phyloP scores from a whole-genome alignment of 768 basidiomycete species.

The Mycena metata region DNA sequence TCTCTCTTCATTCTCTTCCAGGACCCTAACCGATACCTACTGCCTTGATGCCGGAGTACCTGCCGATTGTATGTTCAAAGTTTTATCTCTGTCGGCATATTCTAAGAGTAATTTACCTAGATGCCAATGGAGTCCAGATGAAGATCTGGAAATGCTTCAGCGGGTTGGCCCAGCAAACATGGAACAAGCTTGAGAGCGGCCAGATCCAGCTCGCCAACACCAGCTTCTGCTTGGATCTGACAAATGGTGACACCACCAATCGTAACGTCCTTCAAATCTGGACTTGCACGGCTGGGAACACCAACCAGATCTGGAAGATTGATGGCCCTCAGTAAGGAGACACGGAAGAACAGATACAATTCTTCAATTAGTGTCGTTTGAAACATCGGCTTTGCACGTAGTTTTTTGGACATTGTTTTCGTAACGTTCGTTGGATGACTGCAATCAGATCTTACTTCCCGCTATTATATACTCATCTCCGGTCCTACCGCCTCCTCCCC shows the following conservation, averaged over 20 bases:
- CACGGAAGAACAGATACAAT: slow-evolving; percentile 12
- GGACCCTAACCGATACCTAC: background rate
- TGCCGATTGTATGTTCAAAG: slow-evolving; percentile 9
- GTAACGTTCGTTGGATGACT: too few species aligned
- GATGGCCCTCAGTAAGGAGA: slow-evolving; percentile 16
- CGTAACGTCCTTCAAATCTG: slow-evolving; percentile 23
- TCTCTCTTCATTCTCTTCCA: slow-evolving; percentile 11
- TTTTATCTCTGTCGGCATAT: slow-evolving; percentile 13
- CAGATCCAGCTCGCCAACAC: slow-evolving; percentile 21
- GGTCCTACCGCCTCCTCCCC: too few species aligned
- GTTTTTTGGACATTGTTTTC: slow-evolving; percentile 17
- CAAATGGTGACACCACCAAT: slow-evolving; percentile 19
- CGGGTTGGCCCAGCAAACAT: slow-evolving; percentile 19
- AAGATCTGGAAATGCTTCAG: too few species aligned
- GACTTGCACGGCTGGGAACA: slow-evolving; percentile 19
- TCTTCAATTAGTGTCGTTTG: slow-evolving; percentile 9
- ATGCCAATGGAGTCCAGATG: too few species aligned
- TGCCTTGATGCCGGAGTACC: slow-evolving; percentile 12
- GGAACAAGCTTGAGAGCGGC: slow-evolving; percentile 20
- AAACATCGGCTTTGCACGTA: slow-evolving; percentile 13
- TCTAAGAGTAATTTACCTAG: slow-evolving; percentile 14
- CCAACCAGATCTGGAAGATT: slow-evolving; percentile 17
- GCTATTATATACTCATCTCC: too few species aligned
- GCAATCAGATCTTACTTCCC: too few species aligned
- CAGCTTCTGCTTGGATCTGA: slow-evolving; percentile 17